Conservation (phyloP, 441 rosid species). For the Manihot esculenta region DNA sequence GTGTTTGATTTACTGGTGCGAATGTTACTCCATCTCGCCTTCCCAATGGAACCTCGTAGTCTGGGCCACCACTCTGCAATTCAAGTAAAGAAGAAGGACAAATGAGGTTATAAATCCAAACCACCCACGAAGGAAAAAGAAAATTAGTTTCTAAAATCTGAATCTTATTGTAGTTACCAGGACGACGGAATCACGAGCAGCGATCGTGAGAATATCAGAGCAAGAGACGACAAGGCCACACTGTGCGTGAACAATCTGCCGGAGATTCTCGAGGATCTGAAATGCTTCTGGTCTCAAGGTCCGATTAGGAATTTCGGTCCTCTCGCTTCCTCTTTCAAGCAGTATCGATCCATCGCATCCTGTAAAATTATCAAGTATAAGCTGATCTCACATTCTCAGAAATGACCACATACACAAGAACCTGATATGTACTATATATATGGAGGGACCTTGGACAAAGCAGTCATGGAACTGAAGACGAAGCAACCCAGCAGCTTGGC, state of each 20-base stretch:
- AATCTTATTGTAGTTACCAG: constrained; percentile 33
- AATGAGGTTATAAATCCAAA: not conserved
- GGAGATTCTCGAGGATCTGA: constrained; percentile 57
- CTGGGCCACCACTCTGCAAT: constrained; percentile 77
- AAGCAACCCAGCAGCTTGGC: constrained; percentile 80
- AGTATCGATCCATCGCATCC: constrained; percentile 84
- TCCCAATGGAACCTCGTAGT: constrained; percentile 67
- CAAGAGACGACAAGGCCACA: constrained; percentile 86
- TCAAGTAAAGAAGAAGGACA: not conserved
- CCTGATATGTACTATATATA: too few relatives aligned
- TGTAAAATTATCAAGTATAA: not conserved
- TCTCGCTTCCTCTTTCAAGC: constrained; percentile 68
- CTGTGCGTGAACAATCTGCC: constrained; percentile 39
- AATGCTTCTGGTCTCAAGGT: constrained; percentile 53
- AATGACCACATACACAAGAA: too few relatives aligned
- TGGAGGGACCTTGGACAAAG: constrained; percentile 56
- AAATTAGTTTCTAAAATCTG: too few relatives aligned
- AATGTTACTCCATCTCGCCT: constrained; percentile 60
- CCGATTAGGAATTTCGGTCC: constrained; percentile 53
- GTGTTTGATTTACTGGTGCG: constrained; percentile 44
- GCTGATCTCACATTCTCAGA: too few relatives aligned
- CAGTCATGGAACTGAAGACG: constrained; percentile 88
- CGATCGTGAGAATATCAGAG: constrained; percentile 65
- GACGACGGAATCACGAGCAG: constrained; percentile 80
- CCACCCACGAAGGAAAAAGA: too few relatives aligned